Base-by-base conservation (phyloP, 352 stramenopile species). In the Pythium pyrilobum region DNA sequence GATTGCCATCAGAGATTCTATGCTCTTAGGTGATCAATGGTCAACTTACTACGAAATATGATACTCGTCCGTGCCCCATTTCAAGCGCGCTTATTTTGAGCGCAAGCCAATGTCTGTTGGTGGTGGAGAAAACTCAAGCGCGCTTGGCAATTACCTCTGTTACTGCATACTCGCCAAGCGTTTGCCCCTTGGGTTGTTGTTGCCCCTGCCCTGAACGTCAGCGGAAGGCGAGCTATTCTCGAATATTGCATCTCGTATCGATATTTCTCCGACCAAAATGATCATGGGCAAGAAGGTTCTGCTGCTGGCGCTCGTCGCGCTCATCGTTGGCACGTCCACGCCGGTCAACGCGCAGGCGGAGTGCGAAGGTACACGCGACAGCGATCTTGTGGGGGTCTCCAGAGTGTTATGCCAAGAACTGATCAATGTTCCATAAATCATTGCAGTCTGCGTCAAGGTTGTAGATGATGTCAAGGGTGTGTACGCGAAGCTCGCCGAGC, bases 391-490 rank as follows among this genome's bases (percentile, higher is more conserved):
- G 43, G 16, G 12, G n/a, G 43, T 11, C 29, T 34, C 12, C 21
- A 21, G 21, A 24, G 16, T 11, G 28, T 18, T 12, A 32, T 31
- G 23, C 39, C 5, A 16, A 3, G 20, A 27, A 10, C 39, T 45
- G 21, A 45, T 24, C 21, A 45, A 32, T 20, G 21, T 45, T n/a
- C n/a, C 39, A n/a, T 45, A 24, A 20, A 51, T 18, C 10, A 33
- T 12, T 23, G 25, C 48, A 97, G 92, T 98, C 28, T 98, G 92
- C 56, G 68, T 97, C 37, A 96, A 92, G 70, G 86, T 97, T 28
- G 72, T 98, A 21, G 67, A 97, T 44, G 74, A 89, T 54, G 61
- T 98, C 27, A 91, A 95, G 68, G 55, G 34, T 46, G 65, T 72
- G 47, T 89, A 95, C 62, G 52, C 53, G 28, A 65, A 85, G 55